These are phyloP conservation scores for Trichoderma gamsii DNA, from an alignment of 495 filamentous ascomycete genomes.

Conservation along the genomic window DNA sequence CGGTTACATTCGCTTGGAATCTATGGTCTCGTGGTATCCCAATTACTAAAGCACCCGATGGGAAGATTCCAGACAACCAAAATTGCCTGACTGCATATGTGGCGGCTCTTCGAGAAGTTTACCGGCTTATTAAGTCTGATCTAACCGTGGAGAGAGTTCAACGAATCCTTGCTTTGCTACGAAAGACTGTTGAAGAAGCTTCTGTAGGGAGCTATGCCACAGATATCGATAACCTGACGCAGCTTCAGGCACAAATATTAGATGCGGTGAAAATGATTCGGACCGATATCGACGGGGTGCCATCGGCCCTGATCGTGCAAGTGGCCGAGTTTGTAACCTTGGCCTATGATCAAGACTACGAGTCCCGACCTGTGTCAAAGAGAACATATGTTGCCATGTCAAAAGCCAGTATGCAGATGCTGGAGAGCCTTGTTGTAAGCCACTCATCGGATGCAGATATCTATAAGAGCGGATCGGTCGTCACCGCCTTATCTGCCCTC, in stretches of 20 bases:
- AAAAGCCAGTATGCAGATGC: slow-evolving; percentile 63
- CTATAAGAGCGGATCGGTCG: slow-evolving; percentile 57
- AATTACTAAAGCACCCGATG: slow-evolving; percentile 28
- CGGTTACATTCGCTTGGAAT: slow-evolving; percentile 60
- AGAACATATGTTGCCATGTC: slow-evolving; percentile 85
- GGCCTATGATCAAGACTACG: slow-evolving; percentile 45
- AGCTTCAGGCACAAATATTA: slow-evolving; percentile 67
- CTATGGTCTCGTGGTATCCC: slow-evolving; percentile 65
- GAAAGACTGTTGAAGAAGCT: slow-evolving; percentile 48
- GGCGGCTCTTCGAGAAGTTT: slow-evolving; percentile 67
- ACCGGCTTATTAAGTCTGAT: slow-evolving; percentile 64
- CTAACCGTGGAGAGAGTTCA: slow-evolving; percentile 55
- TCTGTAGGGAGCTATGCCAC: slow-evolving; percentile 69
- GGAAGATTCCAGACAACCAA: slow-evolving; percentile 58
- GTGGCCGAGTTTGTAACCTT: slow-evolving; percentile 65
- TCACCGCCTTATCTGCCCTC: slow-evolving; percentile 56
- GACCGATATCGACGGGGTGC: slow-evolving; percentile 58
- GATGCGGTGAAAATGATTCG: slow-evolving; percentile 67
- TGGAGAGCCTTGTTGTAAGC: slow-evolving; percentile 56
- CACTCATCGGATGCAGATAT: slow-evolving; percentile 60
- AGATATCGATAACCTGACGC: slow-evolving; percentile 78
- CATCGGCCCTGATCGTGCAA: slow-evolving; percentile 60
- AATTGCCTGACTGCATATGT: slow-evolving; percentile 75
- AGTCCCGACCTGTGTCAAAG: slow-evolving; percentile 32
- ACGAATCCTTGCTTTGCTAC: slow-evolving; percentile 57